Evolutionary conservation across 164 flowering plant species (phyloP), one percentile per base, ranked within the genome.

Genomic region (Saururus chinensis): DNA sequence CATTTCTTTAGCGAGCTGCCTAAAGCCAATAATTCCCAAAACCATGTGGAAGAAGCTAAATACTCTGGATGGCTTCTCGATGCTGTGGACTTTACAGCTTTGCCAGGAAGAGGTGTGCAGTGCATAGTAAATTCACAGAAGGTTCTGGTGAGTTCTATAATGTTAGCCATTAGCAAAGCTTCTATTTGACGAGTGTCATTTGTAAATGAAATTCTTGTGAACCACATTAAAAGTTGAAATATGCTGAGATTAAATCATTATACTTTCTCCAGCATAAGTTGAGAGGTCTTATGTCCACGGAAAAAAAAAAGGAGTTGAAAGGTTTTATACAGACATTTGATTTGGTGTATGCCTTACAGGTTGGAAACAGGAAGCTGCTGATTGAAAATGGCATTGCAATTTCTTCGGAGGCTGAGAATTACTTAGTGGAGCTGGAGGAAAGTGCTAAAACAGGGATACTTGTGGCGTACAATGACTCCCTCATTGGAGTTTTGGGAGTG

Each of bases 41-140:
- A 65, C 57, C 59, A 59, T 49, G 61, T 42, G 16, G 64, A 71
- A 60, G 78, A 74, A 45, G 61, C 82, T 30, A 63, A 65, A 37
- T 64, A n/a, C 48, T 77, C 88, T 66, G 88, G 74, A 58, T 95
- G 99, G 99, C 93, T 95, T 72, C 82, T 74, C 64, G 92, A 87
- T 69, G 84, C 77, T 40, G 62, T 76, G 6, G 86, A 81, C 22
- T 95, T 95, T 67, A 73, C 80, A 66, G 93, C 96, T 63, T 64
- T 87, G 60, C 99, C 97, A 19, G 99, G 99, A 60, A 87, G 74
- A 80, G 99, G 99, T 11, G 74, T 93, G 22, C 83, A 80, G 71
- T 90, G 99, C 75, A 71, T 63, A 64, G 75, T 90, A 21, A 60
- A 73, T 26, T 91, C 87, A 51, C 85, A 83, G 66, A 71, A 66